phyloP scores from a whole-genome alignment of 140 eudicot genomes.

The Ambrosia hybrid region DNA sequence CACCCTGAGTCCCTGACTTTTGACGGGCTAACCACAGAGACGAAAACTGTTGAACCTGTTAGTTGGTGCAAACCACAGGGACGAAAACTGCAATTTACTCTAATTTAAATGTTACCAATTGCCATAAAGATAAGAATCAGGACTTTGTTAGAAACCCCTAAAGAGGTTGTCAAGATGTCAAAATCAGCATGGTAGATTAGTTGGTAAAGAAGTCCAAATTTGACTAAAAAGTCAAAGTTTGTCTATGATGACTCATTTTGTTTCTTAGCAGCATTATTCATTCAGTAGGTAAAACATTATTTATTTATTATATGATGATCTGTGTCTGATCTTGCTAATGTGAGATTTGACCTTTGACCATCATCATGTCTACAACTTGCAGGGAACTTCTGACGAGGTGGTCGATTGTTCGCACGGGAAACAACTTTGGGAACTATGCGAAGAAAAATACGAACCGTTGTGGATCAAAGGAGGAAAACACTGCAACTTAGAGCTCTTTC shows the following conservation, averaged over 20 bases:
- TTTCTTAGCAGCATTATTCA: constrained; percentile 1
- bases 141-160: not conserved
- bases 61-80: no score
- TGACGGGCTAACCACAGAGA: no score
- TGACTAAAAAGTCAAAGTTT: constrained; percentile 20
- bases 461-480: constrained; percentile 97
- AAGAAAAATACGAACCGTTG: constrained; percentile 86
- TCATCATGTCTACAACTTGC: constrained; percentile 14
- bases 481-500: constrained; percentile 78
- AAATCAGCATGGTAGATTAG: constrained; percentile 17
- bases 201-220: constrained; percentile 8
- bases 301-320: constrained; percentile 1
- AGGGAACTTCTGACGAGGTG: constrained; percentile 97
- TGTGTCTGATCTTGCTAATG: not conserved
- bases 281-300: constrained; percentile 2
- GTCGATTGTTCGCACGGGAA: constrained; percentile 91
- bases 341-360: constrained; percentile 11
- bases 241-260: constrained; percentile 11
- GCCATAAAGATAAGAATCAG: not conserved
- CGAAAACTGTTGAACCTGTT: no score
- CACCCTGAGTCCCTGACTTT: no score
- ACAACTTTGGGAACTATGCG: constrained; percentile 81
- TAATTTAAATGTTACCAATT: not conserved
- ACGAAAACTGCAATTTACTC: no score
- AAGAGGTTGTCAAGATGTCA: constrained; percentile 27